Evolutionary conservation across 768 basidiomycete genomes (phyloP), one percentile per base, ranked within the genome.

Genomic region (Coprinopsis marcescibilis): DNA sequence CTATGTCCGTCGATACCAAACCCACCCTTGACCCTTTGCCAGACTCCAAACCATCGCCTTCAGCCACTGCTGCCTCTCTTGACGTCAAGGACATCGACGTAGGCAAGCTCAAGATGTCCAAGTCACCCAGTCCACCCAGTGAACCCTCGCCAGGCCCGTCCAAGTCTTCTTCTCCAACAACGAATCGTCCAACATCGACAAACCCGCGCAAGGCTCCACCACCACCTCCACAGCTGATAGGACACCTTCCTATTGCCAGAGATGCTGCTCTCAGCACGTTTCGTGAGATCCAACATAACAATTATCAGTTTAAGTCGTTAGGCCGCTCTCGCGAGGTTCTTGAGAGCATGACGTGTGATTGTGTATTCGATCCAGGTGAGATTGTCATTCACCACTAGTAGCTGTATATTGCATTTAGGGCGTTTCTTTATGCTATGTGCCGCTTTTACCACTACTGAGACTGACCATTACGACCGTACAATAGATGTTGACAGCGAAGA

Each of bases 341-440:
- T 58, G 96, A 98, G 70, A 87, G 89, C 65, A 90, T 93, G 85
- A 80, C 83, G 19, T 99, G 96, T 71, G 96, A 99, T 62, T 99
- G 96, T 67, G 68, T 67, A 49, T 95, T 80, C 64, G 80, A 85
- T 49, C 77, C 76, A 62, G 83, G 91, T 95, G 63, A 73, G 89
- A 85, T 56, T 60, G 50, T 58, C 45, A 41, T 23, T 15, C 24
- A 15, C 19, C 42, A 45, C 35, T 50, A 27, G 40, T 46, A 30
- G 35, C 34, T 23, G 40, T 39, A 27, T 3, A 47, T 35, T 30
- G 27, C 21, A 25, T 24, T 35, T 43, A 25, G n/a, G 29, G n/a
- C 29, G 29, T 32, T 32, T 32, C 8, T n/a, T 32, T n/a, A 8
- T 8, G 8, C 8, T n/a, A 46, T 37, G 27, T 32, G 35, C 41